Base-by-base conservation (phyloP, 805 yeast genomes). In the Saccharomyces jurei region DNA sequence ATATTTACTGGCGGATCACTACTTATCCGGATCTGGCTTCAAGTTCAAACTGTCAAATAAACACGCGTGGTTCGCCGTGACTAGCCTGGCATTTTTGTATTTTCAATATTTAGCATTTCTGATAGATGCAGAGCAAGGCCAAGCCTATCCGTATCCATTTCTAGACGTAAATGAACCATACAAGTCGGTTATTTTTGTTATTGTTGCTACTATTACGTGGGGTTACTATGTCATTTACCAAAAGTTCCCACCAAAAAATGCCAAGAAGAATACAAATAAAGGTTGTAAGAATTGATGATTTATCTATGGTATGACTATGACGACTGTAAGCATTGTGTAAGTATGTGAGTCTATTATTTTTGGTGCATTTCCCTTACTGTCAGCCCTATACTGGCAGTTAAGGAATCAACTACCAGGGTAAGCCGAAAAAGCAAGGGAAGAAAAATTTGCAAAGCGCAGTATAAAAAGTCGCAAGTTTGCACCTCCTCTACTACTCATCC, bases 91-190 rank as follows among this genome's bases (percentile, higher is more conserved):
- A 0, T 56, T 65, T 0, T 69, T 71, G 2, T 86, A 86, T 66
- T 84, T 86, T 80, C 62, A 69, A 48, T 75, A 77, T 66, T 70
- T 86, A 52, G 76, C 78, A 54, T 50, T 61, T 8, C 65, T 83
- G 55, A 72, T 85, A 26, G 79, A 77, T 54, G 69, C 77, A 31
- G 72, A 73, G 22, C 64, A 57, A 26, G 79, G 79, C 6, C 83
- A 77, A 2, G 71, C 68, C 17, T 85, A 80, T 60, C 92, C 92
- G 0, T 86, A 86, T 63, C 86, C 84, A 8, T 86, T 86, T 63
- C 71, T 86, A 61, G 79, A 84, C 63, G 84, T 79, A 13, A 72
- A 69, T 5, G 77, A 72, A 31, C 69, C 70, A 9, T 67, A 67
- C 22, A 74, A 86, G 55, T 65, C 74, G 1, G 56, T 75, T 6